Evolutionary conservation across 2,329 filamentous ascomycete species (phyloP).

Genomic region (Cryphonectria japonica): DNA sequence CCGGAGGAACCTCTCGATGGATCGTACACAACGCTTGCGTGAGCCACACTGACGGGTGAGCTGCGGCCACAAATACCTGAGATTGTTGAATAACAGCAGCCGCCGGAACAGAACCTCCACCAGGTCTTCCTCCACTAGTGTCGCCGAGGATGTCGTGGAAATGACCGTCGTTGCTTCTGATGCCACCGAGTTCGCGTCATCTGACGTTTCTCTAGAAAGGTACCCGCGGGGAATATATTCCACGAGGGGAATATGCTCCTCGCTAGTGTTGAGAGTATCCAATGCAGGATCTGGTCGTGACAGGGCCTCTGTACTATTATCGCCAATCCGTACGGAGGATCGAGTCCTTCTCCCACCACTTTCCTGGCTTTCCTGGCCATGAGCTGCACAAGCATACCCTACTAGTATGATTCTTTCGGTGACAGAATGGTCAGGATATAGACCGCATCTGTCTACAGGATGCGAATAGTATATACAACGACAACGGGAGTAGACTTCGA

Average conservation of each 20-base stretch:
- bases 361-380: neutral
- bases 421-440: conserved; percentile 1
- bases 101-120: conserved; percentile 9
- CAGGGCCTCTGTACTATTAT: neutral
- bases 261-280: neutral
- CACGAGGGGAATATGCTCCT: neutral
- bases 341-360: no score
- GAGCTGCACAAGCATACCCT: conserved; percentile 1
- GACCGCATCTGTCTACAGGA: conserved; percentile 3
- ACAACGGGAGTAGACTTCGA: conserved; percentile 12
- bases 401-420: neutral
- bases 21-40: neutral
- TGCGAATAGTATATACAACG: conserved; percentile 19
- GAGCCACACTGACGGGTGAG: neutral
- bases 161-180: neutral
- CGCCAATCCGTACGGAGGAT: neutral
- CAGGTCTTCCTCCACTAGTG: conserved; percentile 6
- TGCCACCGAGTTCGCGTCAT: neutral
- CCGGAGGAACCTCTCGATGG: conserved; percentile 10
- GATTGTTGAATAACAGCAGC: neutral
- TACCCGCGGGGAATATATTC: neutral
- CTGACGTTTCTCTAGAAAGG: neutral
- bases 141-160: conserved; percentile 1
- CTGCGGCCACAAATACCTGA: conserved; percentile 20
- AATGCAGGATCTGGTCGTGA: neutral